Evolutionary conservation across 306 rosid species (phyloP).

Genomic region (Canavalia ensiformis): DNA sequence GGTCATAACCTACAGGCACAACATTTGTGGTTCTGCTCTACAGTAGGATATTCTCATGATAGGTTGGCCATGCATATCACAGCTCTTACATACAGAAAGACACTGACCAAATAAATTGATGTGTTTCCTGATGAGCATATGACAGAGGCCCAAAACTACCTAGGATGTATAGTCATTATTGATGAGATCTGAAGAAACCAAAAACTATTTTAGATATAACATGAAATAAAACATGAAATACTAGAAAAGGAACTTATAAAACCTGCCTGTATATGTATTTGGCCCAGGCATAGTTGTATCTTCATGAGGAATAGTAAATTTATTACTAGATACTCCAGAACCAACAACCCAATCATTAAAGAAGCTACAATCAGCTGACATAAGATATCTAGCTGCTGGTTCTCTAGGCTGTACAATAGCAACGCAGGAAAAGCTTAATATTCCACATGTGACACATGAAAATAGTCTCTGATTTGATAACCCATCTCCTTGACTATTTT

Average conservation of each 20-base stretch:
- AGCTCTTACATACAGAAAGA: conserved; percentile 21
- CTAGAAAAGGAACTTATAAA: conserved; percentile 35
- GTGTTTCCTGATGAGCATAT: conserved; percentile 32
- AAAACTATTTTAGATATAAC: conserved; percentile 24
- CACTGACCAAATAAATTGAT: conserved; percentile 21
- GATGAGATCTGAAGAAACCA: conserved; percentile 39
- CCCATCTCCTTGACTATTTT: conserved; percentile 63
- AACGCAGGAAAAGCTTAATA: conserved; percentile 91
- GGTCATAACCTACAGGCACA: conserved; percentile 6
- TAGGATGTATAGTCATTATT: conserved; percentile 27
- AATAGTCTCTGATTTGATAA: conserved; percentile 89
- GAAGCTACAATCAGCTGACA: conserved; percentile 93
- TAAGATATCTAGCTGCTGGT: conserved; percentile 85
- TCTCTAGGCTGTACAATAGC: conserved; percentile 94
- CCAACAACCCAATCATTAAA: conserved; percentile 85
- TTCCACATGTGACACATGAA: conserved; percentile 97
- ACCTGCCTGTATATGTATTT: conserved; percentile 65
- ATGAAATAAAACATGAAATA: conserved; percentile 42
- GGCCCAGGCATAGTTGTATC: conserved; percentile 56
- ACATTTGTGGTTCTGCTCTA: conserved; percentile 13
- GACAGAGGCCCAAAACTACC: conserved; percentile 26
- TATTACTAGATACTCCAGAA: conserved; percentile 67
- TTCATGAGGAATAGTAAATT: conserved; percentile 48
- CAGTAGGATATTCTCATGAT: conserved; percentile 36
- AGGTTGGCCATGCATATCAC: conserved; percentile 26